These are phyloP conservation scores for Apiotrichum sp. DNA, from an alignment of 1,284 basidiomycete species.

Conservation along the genomic window DNA sequence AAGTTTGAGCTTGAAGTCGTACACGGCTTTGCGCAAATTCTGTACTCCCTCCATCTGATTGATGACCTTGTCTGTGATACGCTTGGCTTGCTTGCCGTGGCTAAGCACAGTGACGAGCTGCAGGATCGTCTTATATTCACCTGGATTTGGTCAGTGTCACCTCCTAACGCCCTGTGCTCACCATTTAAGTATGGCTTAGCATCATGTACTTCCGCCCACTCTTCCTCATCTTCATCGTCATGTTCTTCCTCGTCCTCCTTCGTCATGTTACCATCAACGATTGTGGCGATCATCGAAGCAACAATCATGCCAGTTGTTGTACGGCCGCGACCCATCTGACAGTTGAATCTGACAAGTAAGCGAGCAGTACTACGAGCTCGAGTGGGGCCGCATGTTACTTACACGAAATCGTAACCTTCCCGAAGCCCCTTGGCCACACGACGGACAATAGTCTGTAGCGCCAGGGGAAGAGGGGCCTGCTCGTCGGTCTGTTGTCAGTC, in stretches of 20 bases:
- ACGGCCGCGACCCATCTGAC: constrained; percentile 50
- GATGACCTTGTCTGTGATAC: constrained; percentile 78
- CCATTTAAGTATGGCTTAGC: constrained; percentile 81
- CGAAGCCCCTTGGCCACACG: constrained; percentile 63
- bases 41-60: constrained; percentile 87
- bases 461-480: constrained; percentile 84
- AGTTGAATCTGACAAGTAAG: constrained; percentile 42
- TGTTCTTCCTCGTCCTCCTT: constrained; percentile 29
- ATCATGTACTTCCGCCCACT: constrained; percentile 67
- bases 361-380: not conserved
- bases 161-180: constrained; percentile 34
- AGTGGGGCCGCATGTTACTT: constrained; percentile 53
- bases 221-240: constrained; percentile 42
- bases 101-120: constrained; percentile 57
- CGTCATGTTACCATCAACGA: constrained; percentile 49
- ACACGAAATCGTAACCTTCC: constrained; percentile 66
- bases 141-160: constrained; percentile 45
- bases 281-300: constrained; percentile 77
- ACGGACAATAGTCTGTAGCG: constrained; percentile 68
- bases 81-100: constrained; percentile 65
- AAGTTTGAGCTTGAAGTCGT: constrained; percentile 89
- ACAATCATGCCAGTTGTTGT: constrained; percentile 90
- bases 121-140: constrained; percentile 94
- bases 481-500: constrained; percentile 72
- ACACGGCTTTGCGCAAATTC: constrained; percentile 84